phyloP scores from a whole-genome alignment of 257 asterid species.

The Fraxinus excelsior region DNA sequence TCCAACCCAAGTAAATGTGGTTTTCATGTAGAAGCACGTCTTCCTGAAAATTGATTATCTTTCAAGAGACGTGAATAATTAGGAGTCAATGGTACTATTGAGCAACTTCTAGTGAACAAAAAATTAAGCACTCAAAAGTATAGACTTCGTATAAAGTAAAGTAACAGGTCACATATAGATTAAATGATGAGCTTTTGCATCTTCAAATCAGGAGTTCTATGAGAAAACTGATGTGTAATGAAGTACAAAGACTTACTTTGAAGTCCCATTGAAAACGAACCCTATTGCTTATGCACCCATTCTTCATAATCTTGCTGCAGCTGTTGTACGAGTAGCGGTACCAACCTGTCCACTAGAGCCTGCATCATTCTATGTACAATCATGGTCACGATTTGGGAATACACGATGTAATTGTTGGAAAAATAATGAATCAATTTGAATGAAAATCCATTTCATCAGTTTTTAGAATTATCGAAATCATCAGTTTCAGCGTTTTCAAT shows the following conservation, averaged over 20 bases:
- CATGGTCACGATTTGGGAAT: too few relatives aligned
- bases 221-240: not conserved
- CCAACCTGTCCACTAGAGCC: conserved; percentile 72
- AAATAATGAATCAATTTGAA: too few relatives aligned
- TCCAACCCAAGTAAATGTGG: not conserved
- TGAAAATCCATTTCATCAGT: too few relatives aligned
- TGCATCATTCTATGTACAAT: conserved; percentile 76
- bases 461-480: too few relatives aligned
- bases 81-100: not conserved
- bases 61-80: not conserved
- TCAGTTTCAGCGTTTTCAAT: too few relatives aligned
- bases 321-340: conserved; percentile 69
- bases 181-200: not conserved
- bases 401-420: too few relatives aligned
- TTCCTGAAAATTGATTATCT: not conserved
- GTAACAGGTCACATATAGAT: not conserved
- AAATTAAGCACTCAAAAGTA: too few relatives aligned
- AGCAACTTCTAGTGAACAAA: not conserved
- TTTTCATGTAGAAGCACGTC: conserved; percentile 7
- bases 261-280: not conserved
- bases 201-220: not conserved
- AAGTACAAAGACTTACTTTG: not conserved
- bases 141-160: not conserved
- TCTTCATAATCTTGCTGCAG: conserved; percentile 61
- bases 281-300: conserved; percentile 53